Percentiles rank a stretch among this genome's conserved stretches.
phyloP scores from a whole-genome alignment of 148 eudicot species.

The Silene uniflora region DNA sequence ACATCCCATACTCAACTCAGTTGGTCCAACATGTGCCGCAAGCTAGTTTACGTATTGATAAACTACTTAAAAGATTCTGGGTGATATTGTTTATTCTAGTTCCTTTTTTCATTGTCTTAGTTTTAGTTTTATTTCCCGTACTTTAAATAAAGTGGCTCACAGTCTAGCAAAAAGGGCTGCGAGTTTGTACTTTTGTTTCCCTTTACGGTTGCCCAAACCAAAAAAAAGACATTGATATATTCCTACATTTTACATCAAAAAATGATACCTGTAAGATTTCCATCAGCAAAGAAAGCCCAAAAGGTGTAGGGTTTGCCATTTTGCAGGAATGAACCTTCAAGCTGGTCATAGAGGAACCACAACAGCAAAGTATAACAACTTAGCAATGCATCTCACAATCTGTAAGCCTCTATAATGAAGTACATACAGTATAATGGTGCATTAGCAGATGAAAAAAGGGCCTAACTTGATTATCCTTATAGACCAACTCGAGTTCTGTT shows the following conservation, averaged over 20 bases:
- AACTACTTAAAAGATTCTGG: no score
- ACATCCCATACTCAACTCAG: no score
- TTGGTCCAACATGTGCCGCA: no score
- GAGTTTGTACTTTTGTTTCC: no score
- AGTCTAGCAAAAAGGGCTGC: no score
- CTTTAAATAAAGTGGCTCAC: no score
- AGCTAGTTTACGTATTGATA: no score
- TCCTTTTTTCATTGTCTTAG: no score
- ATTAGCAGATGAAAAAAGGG: slow-evolving; percentile 6
- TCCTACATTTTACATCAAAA: not conserved
- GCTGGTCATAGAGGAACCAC: slow-evolving; percentile 33
- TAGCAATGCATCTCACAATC: not conserved
- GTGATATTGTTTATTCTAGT: no score
- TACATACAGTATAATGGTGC: not conserved
- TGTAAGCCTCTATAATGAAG: not conserved
- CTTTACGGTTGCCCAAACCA: no score
- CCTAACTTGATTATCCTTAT: slow-evolving; percentile 53
- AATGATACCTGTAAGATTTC: slow-evolving; percentile 61
- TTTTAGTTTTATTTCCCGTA: no score
- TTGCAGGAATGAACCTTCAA: slow-evolving; percentile 72
- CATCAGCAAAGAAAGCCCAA: slow-evolving; percentile 89
- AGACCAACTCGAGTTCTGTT: slow-evolving; percentile 58
- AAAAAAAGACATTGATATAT: no score
- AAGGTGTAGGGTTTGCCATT: slow-evolving; percentile 53
- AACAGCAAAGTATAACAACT: not conserved